Conservation (phyloP, 768 basidiomycete species). For the Amylocystis lapponica region DNA sequence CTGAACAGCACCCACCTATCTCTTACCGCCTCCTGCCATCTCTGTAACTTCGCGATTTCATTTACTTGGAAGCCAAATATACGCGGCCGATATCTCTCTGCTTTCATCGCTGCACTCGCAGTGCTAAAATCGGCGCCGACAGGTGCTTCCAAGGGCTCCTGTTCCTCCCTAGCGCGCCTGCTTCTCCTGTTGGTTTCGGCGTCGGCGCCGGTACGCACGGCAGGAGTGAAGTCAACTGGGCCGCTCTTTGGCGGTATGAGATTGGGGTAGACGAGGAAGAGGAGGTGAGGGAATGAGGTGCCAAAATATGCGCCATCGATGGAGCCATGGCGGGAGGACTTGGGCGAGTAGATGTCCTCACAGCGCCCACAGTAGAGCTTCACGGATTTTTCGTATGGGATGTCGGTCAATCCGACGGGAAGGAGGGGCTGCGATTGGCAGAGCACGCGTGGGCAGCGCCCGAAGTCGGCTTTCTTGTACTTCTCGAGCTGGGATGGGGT, state of each 20-base stretch:
- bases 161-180: slow-evolving; percentile 40
- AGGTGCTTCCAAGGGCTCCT: slow-evolving; percentile 42
- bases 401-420: slow-evolving; percentile 93
- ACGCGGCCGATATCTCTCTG: slow-evolving; percentile 86
- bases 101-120: slow-evolving; percentile 77
- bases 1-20: slow-evolving; percentile 56
- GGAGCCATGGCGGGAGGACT: slow-evolving; percentile 92
- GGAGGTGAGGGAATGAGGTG: slow-evolving; percentile 93
- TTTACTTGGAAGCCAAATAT: slow-evolving; percentile 97
- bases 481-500: slow-evolving; percentile 68
- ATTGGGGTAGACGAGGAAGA: slow-evolving; percentile 95
- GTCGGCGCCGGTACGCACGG: slow-evolving; percentile 21
- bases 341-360: slow-evolving; percentile 97
- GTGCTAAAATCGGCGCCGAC: slow-evolving; percentile 72
- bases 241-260: slow-evolving; percentile 82
- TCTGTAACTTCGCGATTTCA: slow-evolving; percentile 86
- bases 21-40: slow-evolving; percentile 93
- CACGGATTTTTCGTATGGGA: slow-evolving; percentile 98
- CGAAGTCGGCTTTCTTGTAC: slow-evolving; percentile 97
- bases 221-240: slow-evolving; percentile 34
- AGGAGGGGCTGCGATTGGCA: slow-evolving; percentile 94
- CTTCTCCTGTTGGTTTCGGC: slow-evolving; percentile 25
- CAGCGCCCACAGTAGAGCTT: slow-evolving; percentile 98
- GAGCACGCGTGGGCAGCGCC: slow-evolving; percentile 94
- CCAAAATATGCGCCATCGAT: slow-evolving; percentile 99